Evolutionary conservation across 495 filamentous ascomycete species (phyloP).

Genomic region (Penicillium cataractarum): DNA sequence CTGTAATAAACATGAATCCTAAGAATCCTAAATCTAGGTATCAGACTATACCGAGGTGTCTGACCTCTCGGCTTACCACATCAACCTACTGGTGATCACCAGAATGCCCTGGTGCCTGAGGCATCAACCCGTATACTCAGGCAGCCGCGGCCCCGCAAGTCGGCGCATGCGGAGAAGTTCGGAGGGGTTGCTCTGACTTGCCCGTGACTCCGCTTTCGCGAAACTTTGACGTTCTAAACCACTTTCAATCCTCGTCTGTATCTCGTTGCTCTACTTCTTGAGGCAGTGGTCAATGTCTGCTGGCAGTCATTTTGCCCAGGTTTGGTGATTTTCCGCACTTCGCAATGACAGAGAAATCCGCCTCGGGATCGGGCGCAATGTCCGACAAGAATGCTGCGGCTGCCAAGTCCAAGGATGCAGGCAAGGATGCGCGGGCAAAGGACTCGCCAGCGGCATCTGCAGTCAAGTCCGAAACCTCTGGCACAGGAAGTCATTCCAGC

Average conservation of each 20-base stretch:
- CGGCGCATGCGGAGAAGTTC: constrained; percentile 41
- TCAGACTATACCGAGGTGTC: constrained; percentile 18
- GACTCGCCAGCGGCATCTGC: constrained; percentile 38
- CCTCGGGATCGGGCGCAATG: constrained; percentile 29
- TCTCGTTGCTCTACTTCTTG: background rate
- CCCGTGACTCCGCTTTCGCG: constrained; percentile 33
- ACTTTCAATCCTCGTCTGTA: background rate
- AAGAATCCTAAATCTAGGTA: background rate
- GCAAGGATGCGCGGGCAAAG: constrained; percentile 37
- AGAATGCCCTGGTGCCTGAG: too few species aligned
- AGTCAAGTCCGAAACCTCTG: constrained; percentile 42
- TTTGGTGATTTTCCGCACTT: constrained; percentile 20
- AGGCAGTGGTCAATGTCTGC: constrained; percentile 33
- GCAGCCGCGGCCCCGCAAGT: too few species aligned
- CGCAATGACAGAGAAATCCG: constrained; percentile 44
- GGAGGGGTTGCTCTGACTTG: constrained; percentile 27
- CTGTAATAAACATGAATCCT: background rate
- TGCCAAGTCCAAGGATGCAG: constrained; percentile 32
- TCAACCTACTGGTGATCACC: too few species aligned
- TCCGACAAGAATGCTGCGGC: constrained; percentile 27
- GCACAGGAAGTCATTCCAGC: constrained; percentile 53
- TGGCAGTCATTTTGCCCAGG: constrained; percentile 35
- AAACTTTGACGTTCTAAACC: constrained; percentile 22
- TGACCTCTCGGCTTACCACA: too few species aligned
- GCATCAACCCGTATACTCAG: too few species aligned